phyloP scores from a whole-genome alignment of 179 eudicot species.

The Pouteria campechiana region DNA sequence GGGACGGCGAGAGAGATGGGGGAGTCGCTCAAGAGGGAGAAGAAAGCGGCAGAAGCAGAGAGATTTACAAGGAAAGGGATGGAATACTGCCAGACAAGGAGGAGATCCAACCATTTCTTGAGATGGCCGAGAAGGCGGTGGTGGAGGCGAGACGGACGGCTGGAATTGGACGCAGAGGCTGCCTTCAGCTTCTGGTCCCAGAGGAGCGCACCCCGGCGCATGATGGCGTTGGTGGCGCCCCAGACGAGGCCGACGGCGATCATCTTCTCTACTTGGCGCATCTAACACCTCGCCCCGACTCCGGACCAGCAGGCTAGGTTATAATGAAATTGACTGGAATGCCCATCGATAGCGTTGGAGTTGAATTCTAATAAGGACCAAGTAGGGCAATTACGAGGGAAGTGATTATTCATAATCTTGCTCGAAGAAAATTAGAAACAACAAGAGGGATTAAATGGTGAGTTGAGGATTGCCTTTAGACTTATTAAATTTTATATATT shows the following conservation, averaged over 20 bases:
- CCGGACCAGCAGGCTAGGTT: too few species aligned
- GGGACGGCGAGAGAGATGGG: slow-evolving; percentile 64
- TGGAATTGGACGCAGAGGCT: slow-evolving; percentile 14
- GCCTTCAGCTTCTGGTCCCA: slow-evolving; percentile 47
- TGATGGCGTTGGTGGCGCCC: slow-evolving; percentile 89
- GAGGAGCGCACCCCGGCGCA: slow-evolving; percentile 61
- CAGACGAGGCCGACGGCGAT: slow-evolving; percentile 77
- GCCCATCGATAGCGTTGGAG: too few species aligned
- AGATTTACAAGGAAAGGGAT: slow-evolving; percentile 46
- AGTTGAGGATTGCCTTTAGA: too few species aligned
- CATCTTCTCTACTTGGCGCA: slow-evolving; percentile 61
- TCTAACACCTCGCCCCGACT: too few species aligned
- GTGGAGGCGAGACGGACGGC: slow-evolving; percentile 5
- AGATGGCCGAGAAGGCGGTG: slow-evolving; percentile 15
- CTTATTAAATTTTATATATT: too few species aligned
- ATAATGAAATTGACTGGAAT: too few species aligned
- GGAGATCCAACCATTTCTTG: slow-evolving; percentile 42
- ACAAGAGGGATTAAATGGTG: too few species aligned
- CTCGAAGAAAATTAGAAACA: too few species aligned
- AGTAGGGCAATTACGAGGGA: too few species aligned
- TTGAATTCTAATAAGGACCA: too few species aligned
- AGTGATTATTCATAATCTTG: too few species aligned
- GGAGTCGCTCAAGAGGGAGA: slow-evolving; percentile 42
- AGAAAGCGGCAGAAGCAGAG: slow-evolving; percentile 63
- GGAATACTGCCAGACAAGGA: slow-evolving; percentile 74